These are phyloP conservation scores for Beauveria pseudobassiana DNA, from an alignment of 2,329 filamentous ascomycete species.

Conservation along the genomic window DNA sequence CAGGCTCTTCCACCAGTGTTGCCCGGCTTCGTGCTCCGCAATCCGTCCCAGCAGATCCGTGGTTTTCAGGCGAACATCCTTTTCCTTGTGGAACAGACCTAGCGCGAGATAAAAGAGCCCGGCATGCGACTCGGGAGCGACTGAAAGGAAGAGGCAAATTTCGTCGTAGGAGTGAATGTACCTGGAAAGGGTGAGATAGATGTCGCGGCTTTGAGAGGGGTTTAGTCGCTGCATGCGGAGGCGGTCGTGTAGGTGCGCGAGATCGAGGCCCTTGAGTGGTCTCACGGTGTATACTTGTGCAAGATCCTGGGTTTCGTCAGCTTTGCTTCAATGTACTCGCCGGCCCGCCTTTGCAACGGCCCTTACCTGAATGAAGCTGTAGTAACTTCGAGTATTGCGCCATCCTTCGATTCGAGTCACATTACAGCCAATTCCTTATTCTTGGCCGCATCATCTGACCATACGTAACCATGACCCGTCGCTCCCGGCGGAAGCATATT, in stretches of 20 bases:
- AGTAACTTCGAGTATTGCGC: conserved; percentile 88
- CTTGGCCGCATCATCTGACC: conserved; percentile 75
- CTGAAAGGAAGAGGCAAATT: conserved; percentile 73
- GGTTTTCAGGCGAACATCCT: conserved; percentile 68
- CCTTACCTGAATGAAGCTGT: conserved; percentile 79
- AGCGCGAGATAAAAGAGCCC: conserved; percentile 87
- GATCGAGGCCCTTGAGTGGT: conserved; percentile 72
- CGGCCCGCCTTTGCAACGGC: background rate
- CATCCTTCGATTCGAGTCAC: conserved; percentile 92
- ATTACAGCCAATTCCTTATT: conserved; percentile 85
- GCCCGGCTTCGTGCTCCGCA: conserved; percentile 77
- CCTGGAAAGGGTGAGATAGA: conserved; percentile 74
- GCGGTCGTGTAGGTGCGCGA: conserved; percentile 89
- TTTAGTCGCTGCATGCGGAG: conserved; percentile 74
- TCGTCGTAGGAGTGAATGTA: conserved; percentile 75
- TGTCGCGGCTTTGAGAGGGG: conserved; percentile 67
- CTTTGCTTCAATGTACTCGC: conserved; percentile 10
- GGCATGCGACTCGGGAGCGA: conserved; percentile 77
- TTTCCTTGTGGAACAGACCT: conserved; percentile 84
- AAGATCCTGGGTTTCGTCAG: conserved; percentile 45
- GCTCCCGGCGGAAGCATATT: conserved; percentile 51
- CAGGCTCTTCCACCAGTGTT: conserved; percentile 84
- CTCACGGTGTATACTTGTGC: conserved; percentile 56
- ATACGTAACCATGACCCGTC: conserved; percentile 88
- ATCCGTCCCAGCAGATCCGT: conserved; percentile 77